Base-by-base conservation (phyloP, 139 green algal genomes). In the Chlamydomonas sp. region DNA sequence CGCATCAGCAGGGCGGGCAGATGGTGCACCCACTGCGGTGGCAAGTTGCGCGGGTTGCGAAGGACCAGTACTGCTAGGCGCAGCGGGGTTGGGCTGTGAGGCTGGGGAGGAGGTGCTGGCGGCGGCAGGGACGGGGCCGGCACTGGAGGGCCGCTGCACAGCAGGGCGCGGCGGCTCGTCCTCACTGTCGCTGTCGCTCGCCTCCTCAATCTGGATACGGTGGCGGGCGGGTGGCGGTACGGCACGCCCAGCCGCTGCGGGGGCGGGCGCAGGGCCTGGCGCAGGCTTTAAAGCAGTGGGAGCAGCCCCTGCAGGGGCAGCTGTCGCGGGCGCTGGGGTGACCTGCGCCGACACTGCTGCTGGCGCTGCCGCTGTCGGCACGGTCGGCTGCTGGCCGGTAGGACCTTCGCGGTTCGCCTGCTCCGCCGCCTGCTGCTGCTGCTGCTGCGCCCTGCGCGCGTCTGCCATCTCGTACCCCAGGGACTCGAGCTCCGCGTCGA, bases 401-500 rank as follows among this genome's bases (percentile, higher is more conserved):
- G 4, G 78, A 5, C 61, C 7, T 8, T 58, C 14, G 2, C 63
- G 49, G 16, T 7, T 57, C 62, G n/a, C 31, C 79, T 49, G 7
- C 15, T 6, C 31, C 63, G n/a, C 31, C 74, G 63, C 66, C 64
- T 10, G 14, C 20, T 63, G 63, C 49, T 57, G 60, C 64, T 72
- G 69, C 5, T 31, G 15, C 62, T 69, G 17, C 72, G 3, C 61
- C 61, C 14, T 59, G 1, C 58, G 2, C 18, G 62, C 10, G 17
- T 31, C 79, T 20, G 62, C 59, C 6, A 90, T 63, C 9, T 60
- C n/a, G 5, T 18, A 63, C 4, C 63, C 86, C 17, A 90, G 57
- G 3, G 18, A 18, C 80, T 87, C 74, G 12, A 84, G n/a, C 73
- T 90, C 87, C 64, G 67, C 60, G 57, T 88, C 80, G 59, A 88